Evolutionary conservation across 305 asterid species (phyloP).

Genomic region (Fraxinus greggii): DNA sequence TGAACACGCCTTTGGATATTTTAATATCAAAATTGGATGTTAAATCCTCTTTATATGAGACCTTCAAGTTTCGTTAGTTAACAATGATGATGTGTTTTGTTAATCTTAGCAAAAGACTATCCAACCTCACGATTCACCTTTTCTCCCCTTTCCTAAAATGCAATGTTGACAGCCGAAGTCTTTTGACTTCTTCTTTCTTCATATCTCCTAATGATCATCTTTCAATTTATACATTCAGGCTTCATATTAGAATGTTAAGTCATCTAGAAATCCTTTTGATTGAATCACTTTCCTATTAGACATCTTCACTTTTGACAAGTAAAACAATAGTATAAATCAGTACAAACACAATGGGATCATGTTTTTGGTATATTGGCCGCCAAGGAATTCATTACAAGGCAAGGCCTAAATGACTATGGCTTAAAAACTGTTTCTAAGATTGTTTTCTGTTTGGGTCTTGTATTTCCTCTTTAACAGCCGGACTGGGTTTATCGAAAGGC

Average conservation of each 20-base stretch:
- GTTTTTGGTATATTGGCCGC: background rate
- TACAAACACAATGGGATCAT: background rate
- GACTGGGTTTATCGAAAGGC: conserved; percentile 44
- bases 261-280: background rate
- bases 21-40: background rate
- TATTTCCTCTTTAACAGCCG: conserved; percentile 44
- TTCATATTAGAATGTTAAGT: background rate
- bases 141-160: background rate
- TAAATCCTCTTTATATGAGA: background rate
- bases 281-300: background rate
- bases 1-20: background rate
- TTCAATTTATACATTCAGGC: background rate
- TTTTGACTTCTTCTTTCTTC: background rate
- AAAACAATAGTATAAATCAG: background rate
- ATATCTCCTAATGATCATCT: background rate
- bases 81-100: background rate
- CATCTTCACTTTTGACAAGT: background rate
- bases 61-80: background rate
- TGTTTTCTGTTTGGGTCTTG: conserved; percentile 14
- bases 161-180: background rate
- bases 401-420: background rate
- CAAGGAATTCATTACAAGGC: background rate
- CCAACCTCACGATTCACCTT: background rate
- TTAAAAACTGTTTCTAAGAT: conserved; percentile 4
- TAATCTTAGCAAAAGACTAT: background rate